These are phyloP conservation scores for Triticum monococcum DNA, from an alignment of 176 grass and related monocot species.

Conservation along the genomic window DNA sequence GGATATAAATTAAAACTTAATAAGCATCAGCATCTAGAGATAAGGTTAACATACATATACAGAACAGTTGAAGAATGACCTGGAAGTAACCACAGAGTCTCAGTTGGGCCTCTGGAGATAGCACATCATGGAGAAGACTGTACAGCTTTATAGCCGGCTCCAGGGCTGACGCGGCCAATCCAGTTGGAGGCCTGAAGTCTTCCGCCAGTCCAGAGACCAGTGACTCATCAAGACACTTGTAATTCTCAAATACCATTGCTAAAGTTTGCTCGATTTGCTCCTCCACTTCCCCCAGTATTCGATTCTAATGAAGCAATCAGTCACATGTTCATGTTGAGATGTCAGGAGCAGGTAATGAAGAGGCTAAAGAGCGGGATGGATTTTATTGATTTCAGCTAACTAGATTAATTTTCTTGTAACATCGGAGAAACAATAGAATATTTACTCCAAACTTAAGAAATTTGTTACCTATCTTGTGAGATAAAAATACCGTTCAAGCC, in stretches of 20 bases:
- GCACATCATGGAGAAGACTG: conserved; percentile 89
- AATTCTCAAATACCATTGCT: conserved; percentile 87
- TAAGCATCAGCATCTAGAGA: conserved; percentile 19
- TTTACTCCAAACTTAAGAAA: conserved; percentile 15
- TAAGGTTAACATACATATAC: conserved; percentile 5
- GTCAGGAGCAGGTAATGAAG: conserved; percentile 15
- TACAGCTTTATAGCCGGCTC: conserved; percentile 90
- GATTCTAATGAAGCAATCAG: conserved; percentile 62
- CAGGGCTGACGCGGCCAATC: conserved; percentile 69
- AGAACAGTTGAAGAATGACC: conserved; percentile 43
- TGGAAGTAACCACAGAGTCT: conserved; percentile 96
- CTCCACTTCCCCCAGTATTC: conserved; percentile 88
- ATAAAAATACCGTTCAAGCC: not conserved
- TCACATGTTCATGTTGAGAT: conserved; percentile 17
- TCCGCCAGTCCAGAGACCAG: conserved; percentile 69
- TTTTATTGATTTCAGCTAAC: conserved; percentile 14
- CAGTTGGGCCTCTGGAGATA: conserved; percentile 95
- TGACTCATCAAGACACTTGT: conserved; percentile 92
- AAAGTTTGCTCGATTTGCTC: conserved; percentile 91
- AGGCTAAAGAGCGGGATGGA: not conserved
- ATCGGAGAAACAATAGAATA: not conserved
- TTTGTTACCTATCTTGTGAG: not conserved
- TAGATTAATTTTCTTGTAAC: conserved; percentile 4
- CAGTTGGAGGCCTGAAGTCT: conserved; percentile 77
- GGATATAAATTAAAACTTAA: conserved; percentile 22